Conservation (phyloP, 2,329 filamentous ascomycete species). For the Phoma sp. region DNA sequence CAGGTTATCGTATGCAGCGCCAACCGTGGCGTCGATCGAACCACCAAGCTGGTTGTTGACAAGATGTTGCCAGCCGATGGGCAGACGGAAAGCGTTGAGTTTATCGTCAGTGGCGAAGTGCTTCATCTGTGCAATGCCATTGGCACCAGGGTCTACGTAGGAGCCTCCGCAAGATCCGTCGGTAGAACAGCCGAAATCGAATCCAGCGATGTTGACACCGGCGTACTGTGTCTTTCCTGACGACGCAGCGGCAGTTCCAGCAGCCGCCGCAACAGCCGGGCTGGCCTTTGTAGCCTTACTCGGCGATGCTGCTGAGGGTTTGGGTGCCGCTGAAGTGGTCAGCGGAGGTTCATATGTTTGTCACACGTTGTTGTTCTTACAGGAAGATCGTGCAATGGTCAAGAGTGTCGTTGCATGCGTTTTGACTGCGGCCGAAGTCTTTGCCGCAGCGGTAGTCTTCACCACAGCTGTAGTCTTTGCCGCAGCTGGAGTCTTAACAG, state of each 20-base stretch:
- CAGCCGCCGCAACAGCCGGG: neutral
- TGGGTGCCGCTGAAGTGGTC: neutral
- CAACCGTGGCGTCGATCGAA: constrained; percentile 56
- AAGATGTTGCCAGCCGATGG: constrained; percentile 67
- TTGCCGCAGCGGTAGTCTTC: neutral
- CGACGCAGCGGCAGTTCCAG: neutral
- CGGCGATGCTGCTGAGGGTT: neutral
- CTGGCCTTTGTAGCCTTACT: neutral
- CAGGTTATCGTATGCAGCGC: constrained; percentile 61
- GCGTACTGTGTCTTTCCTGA: constrained; percentile 31
- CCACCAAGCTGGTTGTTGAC: constrained; percentile 60
- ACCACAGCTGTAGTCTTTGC: neutral
- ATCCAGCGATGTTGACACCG: constrained; percentile 56
- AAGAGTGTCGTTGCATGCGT: neutral
- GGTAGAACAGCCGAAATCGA: constrained; percentile 56
- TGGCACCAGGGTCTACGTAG: constrained; percentile 9
- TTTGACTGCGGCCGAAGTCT: neutral
- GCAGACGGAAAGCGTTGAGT: constrained; percentile 65
- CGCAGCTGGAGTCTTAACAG: neutral
- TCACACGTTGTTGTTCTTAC: neutral
- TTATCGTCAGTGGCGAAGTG: constrained; percentile 62
- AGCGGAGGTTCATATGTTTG: neutral
- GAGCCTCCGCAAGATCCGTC: constrained; percentile 33
- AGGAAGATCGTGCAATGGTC: neutral
- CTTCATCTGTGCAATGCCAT: constrained; percentile 60